Evolutionary conservation across 2,329 filamentous ascomycete species (phyloP), one percentile per base, ranked within the genome.

Genomic region (Didymella pinodella): DNA sequence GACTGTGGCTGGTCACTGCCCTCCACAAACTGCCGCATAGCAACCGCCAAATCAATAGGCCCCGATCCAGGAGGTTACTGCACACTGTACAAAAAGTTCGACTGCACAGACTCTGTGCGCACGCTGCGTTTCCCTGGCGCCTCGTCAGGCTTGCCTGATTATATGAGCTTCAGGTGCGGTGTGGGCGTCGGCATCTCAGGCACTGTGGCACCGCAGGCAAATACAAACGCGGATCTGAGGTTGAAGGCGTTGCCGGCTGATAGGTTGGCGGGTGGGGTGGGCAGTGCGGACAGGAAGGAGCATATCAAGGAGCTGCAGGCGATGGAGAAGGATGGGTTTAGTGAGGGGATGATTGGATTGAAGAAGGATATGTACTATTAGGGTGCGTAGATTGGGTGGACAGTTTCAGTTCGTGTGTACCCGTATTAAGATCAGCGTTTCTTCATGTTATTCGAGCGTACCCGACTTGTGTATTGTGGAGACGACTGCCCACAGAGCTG

Each of bases 31-130:
- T 75, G 74, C 48, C 65, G 65, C 40, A 71, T 72, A 18, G 58
- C 43, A 40, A 65, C 46, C 53, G 68, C 61, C 28, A 64, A 56
- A 48, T 75, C 73, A 7, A 69, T 76, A 38, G 74, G 74, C 10
- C 74, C 74, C 0, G 74, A 76, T 41, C 66, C 69, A 18, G 68
- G 68, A 31, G 68, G 70, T 14, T 63, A 61, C 12, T 76, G 74
- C 59, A 57, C 59, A 2, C 62, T 75, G 7, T 76, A 68, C 48
- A 46, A 61, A 14, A 62, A 62, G 11, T 54, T 61, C 16, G 62
- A 64, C 16, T 76, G 74, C 55, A 66, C 52, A 0, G 70, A 67
- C 1, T 48, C 64, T 8, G 54, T 75, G 4, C 44, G 52, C 34
- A 65, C 63, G 3, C 32, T 75, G 0, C 51, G 59, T 4, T 76